A percentile compares a stretch with the other conserved stretches of the same genome.
These are phyloP conservation scores for Fonsecaea pedrosoi DNA, from an alignment of 2,329 filamentous ascomycete species.

Conservation along the genomic window DNA sequence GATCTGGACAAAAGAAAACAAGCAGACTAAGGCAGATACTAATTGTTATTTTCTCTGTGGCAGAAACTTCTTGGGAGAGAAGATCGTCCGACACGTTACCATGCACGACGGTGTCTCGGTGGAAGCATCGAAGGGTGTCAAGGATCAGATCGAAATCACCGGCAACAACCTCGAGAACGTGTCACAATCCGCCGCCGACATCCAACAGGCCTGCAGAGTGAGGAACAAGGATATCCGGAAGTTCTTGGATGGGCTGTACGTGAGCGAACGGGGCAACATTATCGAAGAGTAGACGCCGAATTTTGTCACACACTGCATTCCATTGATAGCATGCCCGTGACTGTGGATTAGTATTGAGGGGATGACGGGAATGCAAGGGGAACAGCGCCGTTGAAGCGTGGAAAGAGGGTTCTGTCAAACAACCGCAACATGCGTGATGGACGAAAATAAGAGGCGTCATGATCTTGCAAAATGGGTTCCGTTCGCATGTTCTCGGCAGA, in stretches of 20 bases:
- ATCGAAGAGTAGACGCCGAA: slow-evolving; percentile 59
- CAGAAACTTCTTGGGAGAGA: slow-evolving; percentile 98
- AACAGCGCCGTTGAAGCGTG: not conserved
- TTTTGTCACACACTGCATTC: not conserved
- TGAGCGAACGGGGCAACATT: slow-evolving; percentile 98
- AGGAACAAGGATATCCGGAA: slow-evolving; percentile 99
- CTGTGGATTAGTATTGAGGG: not conserved
- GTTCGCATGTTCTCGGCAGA: not conserved
- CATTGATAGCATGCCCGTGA: not conserved
- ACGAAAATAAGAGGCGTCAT: not conserved
- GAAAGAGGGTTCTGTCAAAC: not conserved
- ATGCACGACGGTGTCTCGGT: slow-evolving; percentile 93
- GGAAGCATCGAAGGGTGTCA: slow-evolving; percentile 86
- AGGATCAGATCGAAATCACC: slow-evolving; percentile 93
- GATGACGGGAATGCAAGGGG: not conserved
- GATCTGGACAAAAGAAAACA: not conserved
- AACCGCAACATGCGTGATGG: not conserved
- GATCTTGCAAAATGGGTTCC: not conserved
- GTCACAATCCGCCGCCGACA: slow-evolving; percentile 97
- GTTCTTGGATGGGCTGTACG: slow-evolving; percentile 99
- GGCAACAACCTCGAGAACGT: slow-evolving; percentile 98
- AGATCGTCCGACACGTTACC: slow-evolving; percentile 90
- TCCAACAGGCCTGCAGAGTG: slow-evolving; percentile 99
- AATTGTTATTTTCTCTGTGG: slow-evolving; percentile 30
- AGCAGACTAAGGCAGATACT: not conserved